Evolutionary conservation across 352 stramenopile genomes (phyloP).

Genomic region (Pythium folliculosum): DNA sequence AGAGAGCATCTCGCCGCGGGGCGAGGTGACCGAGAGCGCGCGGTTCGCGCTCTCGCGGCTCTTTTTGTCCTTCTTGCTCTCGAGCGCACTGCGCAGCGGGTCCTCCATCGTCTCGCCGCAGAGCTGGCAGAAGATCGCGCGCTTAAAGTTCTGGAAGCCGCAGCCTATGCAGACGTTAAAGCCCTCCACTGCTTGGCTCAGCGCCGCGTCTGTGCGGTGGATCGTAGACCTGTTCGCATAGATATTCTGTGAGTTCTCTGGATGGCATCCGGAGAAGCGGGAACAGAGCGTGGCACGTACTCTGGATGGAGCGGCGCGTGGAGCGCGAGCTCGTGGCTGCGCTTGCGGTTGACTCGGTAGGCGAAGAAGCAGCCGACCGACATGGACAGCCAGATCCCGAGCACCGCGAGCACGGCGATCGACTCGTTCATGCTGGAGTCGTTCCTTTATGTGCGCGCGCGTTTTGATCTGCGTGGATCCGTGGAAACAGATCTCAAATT

Average conservation of each 20-base stretch:
- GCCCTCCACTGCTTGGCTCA: slow-evolving; percentile 24
- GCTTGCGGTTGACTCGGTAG: slow-evolving; percentile 17
- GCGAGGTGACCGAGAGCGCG: slow-evolving; percentile 18
- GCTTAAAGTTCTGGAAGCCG: slow-evolving; percentile 38
- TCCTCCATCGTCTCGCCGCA: slow-evolving; percentile 25
- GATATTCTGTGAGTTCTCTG: neutral
- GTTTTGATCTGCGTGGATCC: neutral
- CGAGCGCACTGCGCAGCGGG: slow-evolving; percentile 17
- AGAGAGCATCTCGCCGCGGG: slow-evolving; percentile 20
- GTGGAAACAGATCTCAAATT: neutral
- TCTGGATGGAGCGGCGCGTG: slow-evolving; percentile 29
- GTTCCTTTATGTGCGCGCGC: neutral
- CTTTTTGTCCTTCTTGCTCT: slow-evolving; percentile 24
- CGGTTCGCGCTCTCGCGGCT: slow-evolving; percentile 21
- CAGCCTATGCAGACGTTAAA: slow-evolving; percentile 31
- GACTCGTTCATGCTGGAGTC: slow-evolving; percentile 18
- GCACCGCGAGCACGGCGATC: slow-evolving; percentile 16
- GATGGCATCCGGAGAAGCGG: neutral
- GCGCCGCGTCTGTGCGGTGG: slow-evolving; percentile 28
- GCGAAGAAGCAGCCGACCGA: slow-evolving; percentile 15
- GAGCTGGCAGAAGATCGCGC: slow-evolving; percentile 27
- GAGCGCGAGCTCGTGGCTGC: slow-evolving; percentile 19
- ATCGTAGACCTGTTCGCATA: too few species aligned
- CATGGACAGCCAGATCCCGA: slow-evolving; percentile 25
- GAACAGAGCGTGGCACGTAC: slow-evolving; percentile 10